These are phyloP conservation scores for Plasmodium sp. DNA, from an alignment of 169 alveolate species.

Conservation along the genomic window DNA sequence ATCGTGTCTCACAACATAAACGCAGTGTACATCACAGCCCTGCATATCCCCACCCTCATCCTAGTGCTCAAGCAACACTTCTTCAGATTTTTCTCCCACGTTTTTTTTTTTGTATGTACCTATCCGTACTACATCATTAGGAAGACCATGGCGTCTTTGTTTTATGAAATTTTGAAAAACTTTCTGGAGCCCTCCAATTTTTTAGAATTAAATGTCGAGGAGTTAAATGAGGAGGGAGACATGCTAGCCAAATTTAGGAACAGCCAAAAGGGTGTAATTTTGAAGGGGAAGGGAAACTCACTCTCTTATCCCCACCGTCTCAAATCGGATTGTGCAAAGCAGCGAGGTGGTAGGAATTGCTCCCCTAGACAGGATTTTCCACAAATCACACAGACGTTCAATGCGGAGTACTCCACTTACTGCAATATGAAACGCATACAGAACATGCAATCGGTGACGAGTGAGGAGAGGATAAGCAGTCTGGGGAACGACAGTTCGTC, in stretches of 20 bases:
- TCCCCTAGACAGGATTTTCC: background rate
- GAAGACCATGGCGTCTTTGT: conserved; percentile 50
- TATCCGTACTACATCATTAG: conserved; percentile 65
- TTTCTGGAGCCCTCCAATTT: background rate
- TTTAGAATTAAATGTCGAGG: background rate
- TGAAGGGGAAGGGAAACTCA: background rate
- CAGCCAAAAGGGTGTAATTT: background rate
- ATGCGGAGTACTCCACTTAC: conserved; percentile 4
- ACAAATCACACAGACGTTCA: background rate
- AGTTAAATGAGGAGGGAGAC: conserved; percentile 11
- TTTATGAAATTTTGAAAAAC: conserved; percentile 43
- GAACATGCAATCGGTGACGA: background rate
- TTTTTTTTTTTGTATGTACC: conserved; percentile 66
- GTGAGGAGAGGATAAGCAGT: background rate
- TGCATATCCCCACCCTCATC: conserved; percentile 36
- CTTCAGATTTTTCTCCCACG: conserved; percentile 67
- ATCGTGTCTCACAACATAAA: conserved; percentile 68
- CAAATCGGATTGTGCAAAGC: background rate
- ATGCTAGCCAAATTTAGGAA: background rate
- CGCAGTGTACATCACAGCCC: conserved; percentile 52
- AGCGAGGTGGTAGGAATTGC: background rate
- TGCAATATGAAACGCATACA: conserved; percentile 27
- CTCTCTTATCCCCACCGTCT: background rate
- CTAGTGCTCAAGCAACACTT: conserved; percentile 42
- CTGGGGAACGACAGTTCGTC: background rate